Evolutionary conservation across 441 rosid species (phyloP).

Genomic region (Hura crepitans): DNA sequence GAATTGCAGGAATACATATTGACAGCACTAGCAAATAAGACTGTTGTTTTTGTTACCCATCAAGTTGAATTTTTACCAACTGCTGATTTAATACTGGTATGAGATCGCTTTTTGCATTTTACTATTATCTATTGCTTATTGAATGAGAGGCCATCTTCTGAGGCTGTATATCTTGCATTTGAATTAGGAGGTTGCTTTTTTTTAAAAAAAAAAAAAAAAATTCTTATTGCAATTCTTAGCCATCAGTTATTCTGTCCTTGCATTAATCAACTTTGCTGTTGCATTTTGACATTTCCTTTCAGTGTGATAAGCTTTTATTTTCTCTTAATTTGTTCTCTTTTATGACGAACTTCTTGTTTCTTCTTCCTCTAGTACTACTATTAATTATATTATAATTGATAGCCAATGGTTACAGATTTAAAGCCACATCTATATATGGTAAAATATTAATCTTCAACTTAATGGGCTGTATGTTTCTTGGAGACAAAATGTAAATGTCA

Average conservation of each 20-base stretch:
- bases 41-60: conserved; percentile 94
- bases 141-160: background rate
- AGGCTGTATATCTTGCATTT: conserved; percentile 8
- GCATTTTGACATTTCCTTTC: background rate
- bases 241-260: background rate
- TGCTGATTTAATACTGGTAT: conserved; percentile 92
- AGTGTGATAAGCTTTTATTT: background rate
- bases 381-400: background rate
- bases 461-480: background rate
- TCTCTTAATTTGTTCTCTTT: background rate
- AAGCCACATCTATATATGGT: background rate
- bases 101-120: conserved; percentile 14
- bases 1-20: conserved; percentile 86
- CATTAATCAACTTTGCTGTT: background rate
- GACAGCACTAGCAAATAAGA: conserved; percentile 75
- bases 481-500: background rate
- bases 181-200: conserved; percentile 1
- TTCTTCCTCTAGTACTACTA: background rate
- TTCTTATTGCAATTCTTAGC: background rate
- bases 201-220: too few species aligned
- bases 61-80: conserved; percentile 97
- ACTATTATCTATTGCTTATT: background rate
- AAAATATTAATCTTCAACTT: background rate
- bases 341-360: background rate
- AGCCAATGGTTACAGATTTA: background rate